Conservation (phyloP, 192 early-diverging fungal species). For the Diversispora epigaea region DNA sequence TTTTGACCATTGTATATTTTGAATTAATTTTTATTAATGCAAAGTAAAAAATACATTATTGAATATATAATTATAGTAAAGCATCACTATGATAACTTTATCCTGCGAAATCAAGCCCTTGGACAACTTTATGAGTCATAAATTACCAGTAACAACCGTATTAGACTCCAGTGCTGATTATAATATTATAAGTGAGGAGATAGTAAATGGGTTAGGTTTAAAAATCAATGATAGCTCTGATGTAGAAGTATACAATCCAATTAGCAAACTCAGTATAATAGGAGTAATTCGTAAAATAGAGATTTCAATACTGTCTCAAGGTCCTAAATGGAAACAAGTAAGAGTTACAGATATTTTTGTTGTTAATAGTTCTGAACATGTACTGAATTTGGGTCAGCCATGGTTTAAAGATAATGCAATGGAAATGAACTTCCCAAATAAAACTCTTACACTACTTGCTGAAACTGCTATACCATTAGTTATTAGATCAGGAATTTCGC, state of each 20-base stretch:
- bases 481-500: too few species aligned
- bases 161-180: too few species aligned
- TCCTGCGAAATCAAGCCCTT: too few species aligned
- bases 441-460: slow-evolving; percentile 24
- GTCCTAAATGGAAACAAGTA: slow-evolving; percentile 24
- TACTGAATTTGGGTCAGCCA: not conserved
- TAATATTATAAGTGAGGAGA: too few species aligned
- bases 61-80: too few species aligned
- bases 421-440: slow-evolving; percentile 7
- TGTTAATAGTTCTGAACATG: not conserved
- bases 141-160: too few species aligned
- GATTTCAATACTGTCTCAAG: slow-evolving; percentile 19
- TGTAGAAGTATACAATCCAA: slow-evolving; percentile 1
- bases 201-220: not conserved
- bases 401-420: slow-evolving; percentile 20
- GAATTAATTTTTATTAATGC: too few species aligned
- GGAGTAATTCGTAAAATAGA: not conserved
- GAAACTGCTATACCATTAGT: not conserved
- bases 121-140: too few species aligned
- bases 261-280: not conserved
- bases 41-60: too few species aligned
- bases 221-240: not conserved
- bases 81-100: too few species aligned
- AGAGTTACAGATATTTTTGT: slow-evolving; percentile 15
- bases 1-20: too few species aligned